These are phyloP conservation scores for Candida easanensis DNA, from an alignment of 805 yeast genomes.

Conservation along the genomic window DNA sequence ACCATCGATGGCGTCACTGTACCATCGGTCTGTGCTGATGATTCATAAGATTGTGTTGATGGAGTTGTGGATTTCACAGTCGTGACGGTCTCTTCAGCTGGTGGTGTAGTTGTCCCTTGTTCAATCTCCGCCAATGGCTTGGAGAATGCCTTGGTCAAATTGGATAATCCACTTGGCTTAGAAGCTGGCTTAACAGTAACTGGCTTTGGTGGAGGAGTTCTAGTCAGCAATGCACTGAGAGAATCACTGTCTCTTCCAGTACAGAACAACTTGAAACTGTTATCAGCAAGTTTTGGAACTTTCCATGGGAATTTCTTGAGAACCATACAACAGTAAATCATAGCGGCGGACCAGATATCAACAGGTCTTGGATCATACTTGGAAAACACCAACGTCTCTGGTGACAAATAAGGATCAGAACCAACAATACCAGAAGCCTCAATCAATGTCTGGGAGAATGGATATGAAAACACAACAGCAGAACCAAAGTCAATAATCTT, in stretches of 20 bases:
- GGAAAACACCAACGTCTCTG: constrained; percentile 81
- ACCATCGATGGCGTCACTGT: background rate
- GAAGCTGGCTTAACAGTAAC: constrained; percentile 23
- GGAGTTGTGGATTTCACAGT: constrained; percentile 14
- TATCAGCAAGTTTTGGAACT: constrained; percentile 78
- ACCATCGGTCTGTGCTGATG: background rate
- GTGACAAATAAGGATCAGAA: constrained; percentile 87
- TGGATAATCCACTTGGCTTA: constrained; percentile 25
- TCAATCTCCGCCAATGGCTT: constrained; percentile 25
- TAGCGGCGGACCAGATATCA: constrained; percentile 91
- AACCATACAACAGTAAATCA: constrained; percentile 89
- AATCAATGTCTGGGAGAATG: constrained; percentile 67
- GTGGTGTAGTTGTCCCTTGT: constrained; percentile 1
- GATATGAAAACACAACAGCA: constrained; percentile 87
- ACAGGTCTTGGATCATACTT: constrained; percentile 91
- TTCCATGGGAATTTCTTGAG: constrained; percentile 94
- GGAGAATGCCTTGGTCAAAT: constrained; percentile 26
- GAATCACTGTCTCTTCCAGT: constrained; percentile 69
- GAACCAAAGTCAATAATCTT: constrained; percentile 92
- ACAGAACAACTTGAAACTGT: constrained; percentile 79
- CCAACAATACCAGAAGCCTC: constrained; percentile 86
- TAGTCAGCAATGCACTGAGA: constrained; percentile 56
- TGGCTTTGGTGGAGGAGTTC: constrained; percentile 47
- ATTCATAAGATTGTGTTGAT: constrained; percentile 13
- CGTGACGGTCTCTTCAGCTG: constrained; percentile 5